These are phyloP conservation scores for Coemansia sp. DNA, from an alignment of 192 early-diverging fungal species.

Conservation along the genomic window DNA sequence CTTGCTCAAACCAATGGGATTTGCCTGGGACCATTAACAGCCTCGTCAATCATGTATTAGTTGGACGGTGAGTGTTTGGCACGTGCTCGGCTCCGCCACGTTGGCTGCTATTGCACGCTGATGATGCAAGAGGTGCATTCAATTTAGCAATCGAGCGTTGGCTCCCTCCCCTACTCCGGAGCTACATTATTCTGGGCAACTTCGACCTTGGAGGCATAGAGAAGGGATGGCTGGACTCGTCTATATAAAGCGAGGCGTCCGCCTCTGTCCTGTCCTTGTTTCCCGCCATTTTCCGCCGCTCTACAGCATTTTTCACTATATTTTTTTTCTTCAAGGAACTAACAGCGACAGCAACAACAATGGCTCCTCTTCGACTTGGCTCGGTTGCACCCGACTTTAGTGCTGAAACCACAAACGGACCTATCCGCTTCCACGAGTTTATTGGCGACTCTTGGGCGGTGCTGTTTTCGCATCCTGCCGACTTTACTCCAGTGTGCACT, in stretches of 20 bases:
- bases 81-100: too few relatives aligned
- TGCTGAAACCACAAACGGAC: constrained; percentile 82
- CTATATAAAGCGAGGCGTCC: background rate
- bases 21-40: too few relatives aligned
- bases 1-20: too few relatives aligned
- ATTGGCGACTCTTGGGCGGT: constrained; percentile 85
- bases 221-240: too few relatives aligned
- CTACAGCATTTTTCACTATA: background rate
- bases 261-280: background rate
- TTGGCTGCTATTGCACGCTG: background rate
- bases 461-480: constrained; percentile 98
- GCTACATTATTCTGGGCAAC: too few relatives aligned
- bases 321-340: background rate
- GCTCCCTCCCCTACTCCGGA: background rate
- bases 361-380: constrained; percentile 59
- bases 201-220: too few relatives aligned
- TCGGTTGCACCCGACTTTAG: constrained; percentile 69
- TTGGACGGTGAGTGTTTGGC: too few relatives aligned
- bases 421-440: constrained; percentile 87
- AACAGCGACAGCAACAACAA: constrained; percentile 6
- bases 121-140: constrained; percentile 7
- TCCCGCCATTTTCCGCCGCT: background rate
- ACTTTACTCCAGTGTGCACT: constrained; percentile 94
- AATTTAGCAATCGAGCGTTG: too few relatives aligned
- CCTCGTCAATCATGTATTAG: too few relatives aligned